Conservation (phyloP, 192 early-diverging fungal genomes). For the Coemansia erecta region DNA sequence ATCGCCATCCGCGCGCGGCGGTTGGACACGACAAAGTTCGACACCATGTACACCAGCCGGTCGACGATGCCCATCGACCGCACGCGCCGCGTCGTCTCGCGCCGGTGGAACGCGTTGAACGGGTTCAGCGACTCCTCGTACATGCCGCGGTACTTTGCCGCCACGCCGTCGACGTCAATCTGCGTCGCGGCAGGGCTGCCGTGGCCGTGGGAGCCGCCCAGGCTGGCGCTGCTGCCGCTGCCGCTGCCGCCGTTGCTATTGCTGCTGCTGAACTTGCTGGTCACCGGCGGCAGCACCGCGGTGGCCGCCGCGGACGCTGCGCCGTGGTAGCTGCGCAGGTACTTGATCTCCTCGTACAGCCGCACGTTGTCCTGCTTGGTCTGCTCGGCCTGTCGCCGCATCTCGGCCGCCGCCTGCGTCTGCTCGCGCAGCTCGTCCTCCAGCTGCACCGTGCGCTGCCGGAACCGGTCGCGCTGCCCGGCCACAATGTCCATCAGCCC, state of each 20-base stretch:
- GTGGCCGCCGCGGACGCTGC: conserved; percentile 4
- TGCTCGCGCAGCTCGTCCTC: conserved; percentile 67
- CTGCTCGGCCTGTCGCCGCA: conserved; percentile 62
- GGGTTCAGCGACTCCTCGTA: conserved; percentile 92
- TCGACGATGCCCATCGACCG: conserved; percentile 75
- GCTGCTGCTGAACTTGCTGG: conserved; percentile 34
- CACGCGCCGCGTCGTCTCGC: conserved; percentile 69
- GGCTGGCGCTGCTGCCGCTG: too few relatives aligned
- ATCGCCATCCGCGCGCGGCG: conserved; percentile 26
- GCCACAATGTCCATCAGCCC: conserved; percentile 79
- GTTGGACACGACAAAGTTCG: conserved; percentile 32
- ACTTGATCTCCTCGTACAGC: conserved; percentile 87
- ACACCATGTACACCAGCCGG: conserved; percentile 56
- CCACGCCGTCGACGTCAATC: conserved; percentile 44
- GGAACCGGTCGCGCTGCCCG: conserved; percentile 84
- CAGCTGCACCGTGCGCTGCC: conserved; percentile 81
- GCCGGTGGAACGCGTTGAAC: conserved; percentile 77
- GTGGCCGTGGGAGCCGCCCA: too few relatives aligned
- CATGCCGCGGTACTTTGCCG: conserved; percentile 68
- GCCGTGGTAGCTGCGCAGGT: conserved; percentile 70
- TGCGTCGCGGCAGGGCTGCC: not conserved
- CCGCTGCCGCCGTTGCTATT: conserved; percentile 1
- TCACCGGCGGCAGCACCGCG: conserved; percentile 29
- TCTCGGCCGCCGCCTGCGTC: conserved; percentile 51
- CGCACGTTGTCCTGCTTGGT: conserved; percentile 84